phyloP scores from a whole-genome alignment of 192 early-diverging fungal genomes.

The Coemansia sp. region DNA sequence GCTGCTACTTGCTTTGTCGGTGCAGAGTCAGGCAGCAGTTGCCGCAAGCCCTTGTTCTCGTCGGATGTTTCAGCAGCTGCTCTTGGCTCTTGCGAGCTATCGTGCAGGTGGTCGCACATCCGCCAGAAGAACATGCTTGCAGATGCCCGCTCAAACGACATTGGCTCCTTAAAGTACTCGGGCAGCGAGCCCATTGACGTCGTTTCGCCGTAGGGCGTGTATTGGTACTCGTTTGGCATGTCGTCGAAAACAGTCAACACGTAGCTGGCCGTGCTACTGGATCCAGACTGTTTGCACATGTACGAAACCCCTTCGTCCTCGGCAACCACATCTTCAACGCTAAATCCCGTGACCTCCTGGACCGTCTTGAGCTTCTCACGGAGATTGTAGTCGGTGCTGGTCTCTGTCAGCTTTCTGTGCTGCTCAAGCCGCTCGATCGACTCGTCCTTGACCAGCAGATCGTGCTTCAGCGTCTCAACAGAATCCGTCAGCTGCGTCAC shows the following conservation, averaged over 20 bases:
- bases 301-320: conserved; percentile 53
- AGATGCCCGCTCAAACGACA: conserved; percentile 40
- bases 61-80: background rate
- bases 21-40: background rate
- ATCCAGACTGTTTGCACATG: conserved; percentile 38
- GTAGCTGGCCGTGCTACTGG: conserved; percentile 19
- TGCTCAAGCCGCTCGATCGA: conserved; percentile 40
- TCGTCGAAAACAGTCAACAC: conserved; percentile 49
- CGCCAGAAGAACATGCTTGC: conserved; percentile 54
- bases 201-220: conserved; percentile 31
- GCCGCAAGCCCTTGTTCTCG: background rate
- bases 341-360: conserved; percentile 42
- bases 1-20: background rate
- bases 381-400: conserved; percentile 48
- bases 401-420: conserved; percentile 45
- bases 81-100: background rate
- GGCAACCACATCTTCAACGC: conserved; percentile 39
- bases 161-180: conserved; percentile 39
- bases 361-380: conserved; percentile 41
- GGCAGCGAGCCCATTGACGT: conserved; percentile 27
- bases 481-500: conserved; percentile 26
- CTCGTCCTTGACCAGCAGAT: conserved; percentile 44
- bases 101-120: conserved; percentile 44
- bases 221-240: conserved; percentile 46
- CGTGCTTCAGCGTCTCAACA: conserved; percentile 45